A percentile compares a stretch with the other conserved stretches of the same genome.
phyloP scores from a whole-genome alignment of 371 early-diverging fungal genomes.

The Mycotypha africana region DNA sequence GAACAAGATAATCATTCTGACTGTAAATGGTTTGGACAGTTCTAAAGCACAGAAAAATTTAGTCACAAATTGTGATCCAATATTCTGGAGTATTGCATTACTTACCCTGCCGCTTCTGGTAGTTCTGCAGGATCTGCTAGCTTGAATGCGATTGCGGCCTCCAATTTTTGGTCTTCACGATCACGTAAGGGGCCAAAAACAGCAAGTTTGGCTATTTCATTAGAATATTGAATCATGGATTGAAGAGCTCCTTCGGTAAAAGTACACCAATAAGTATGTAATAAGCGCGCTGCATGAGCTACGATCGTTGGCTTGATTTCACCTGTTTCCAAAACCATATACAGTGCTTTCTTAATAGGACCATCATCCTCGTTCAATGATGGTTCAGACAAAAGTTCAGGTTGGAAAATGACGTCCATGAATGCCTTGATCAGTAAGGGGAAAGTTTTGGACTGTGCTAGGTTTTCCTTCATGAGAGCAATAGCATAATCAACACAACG shows the following conservation, averaged over 20 bases:
- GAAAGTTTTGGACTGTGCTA: constrained; percentile 30
- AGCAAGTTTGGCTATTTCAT: constrained; percentile 33
- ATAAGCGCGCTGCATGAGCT: constrained; percentile 20
- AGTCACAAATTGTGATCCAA: too few relatives aligned
- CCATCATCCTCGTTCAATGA: constrained; percentile 29
- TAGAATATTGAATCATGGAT: constrained; percentile 34
- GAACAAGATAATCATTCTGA: constrained; percentile 52
- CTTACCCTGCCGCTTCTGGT: constrained; percentile 34
- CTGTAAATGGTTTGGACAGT: constrained; percentile 27
- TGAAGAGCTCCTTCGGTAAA: constrained; percentile 20
- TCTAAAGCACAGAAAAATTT: constrained; percentile 11
- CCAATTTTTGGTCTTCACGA: constrained; percentile 51
- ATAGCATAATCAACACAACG: constrained; percentile 27
- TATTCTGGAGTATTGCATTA: neutral
- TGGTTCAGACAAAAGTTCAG: constrained; percentile 18
- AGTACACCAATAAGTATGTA: constrained; percentile 33
- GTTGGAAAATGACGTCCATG: constrained; percentile 34
- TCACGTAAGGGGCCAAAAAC: constrained; percentile 54
- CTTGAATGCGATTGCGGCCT: constrained; percentile 44
- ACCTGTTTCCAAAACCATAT: constrained; percentile 27
- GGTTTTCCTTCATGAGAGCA: constrained; percentile 32
- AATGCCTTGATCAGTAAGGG: constrained; percentile 29
- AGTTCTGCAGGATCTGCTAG: constrained; percentile 18
- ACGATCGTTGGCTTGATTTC: constrained; percentile 35
- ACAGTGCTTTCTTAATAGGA: constrained; percentile 34